These are phyloP conservation scores for Boletus sp. DNA, from an alignment of 1,284 basidiomycete genomes.

Conservation along the genomic window DNA sequence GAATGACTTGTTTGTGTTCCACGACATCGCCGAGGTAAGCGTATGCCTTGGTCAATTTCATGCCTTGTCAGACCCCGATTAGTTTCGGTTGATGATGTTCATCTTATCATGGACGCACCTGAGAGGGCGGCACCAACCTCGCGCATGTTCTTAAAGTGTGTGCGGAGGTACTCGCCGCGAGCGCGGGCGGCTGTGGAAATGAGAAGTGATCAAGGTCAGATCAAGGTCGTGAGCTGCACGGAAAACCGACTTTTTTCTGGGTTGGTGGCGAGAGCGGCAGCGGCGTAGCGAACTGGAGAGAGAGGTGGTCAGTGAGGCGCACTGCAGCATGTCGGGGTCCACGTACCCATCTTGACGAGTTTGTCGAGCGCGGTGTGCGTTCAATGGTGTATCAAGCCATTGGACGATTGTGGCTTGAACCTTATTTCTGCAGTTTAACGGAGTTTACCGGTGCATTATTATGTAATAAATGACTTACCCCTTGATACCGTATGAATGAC, in stretches of 20 bases:
- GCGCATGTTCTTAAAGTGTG: conserved; percentile 99
- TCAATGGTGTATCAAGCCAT: neutral
- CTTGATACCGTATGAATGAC: conserved; percentile 1
- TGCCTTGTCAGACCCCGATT: conserved; percentile 47
- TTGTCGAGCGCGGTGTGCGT: conserved; percentile 26
- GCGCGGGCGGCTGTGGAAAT: conserved; percentile 73
- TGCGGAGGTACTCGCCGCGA: conserved; percentile 95
- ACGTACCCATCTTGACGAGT: conserved; percentile 35
- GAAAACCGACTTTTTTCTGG: conserved; percentile 83
- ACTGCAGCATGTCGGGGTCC: neutral
- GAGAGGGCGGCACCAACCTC: conserved; percentile 87
- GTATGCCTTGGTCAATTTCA: conserved; percentile 96
- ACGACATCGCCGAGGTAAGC: conserved; percentile 91
- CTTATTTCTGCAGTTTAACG: conserved; percentile 33
- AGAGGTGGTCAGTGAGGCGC: conserved; percentile 7
- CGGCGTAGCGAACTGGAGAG: conserved; percentile 84
- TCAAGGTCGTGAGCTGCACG: neutral
- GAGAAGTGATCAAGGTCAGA: conserved; percentile 16
- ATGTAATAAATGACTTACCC: conserved; percentile 5
- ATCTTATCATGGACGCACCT: conserved; percentile 46
- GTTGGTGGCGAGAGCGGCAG: conserved; percentile 79
- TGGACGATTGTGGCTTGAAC: conserved; percentile 32
- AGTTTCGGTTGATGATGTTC: neutral
- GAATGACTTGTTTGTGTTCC: conserved; percentile 96
- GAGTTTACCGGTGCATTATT: conserved; percentile 17